phyloP scores from a whole-genome alignment of 2,329 filamentous ascomycete species.

The Ceratocystis ficicola region DNA sequence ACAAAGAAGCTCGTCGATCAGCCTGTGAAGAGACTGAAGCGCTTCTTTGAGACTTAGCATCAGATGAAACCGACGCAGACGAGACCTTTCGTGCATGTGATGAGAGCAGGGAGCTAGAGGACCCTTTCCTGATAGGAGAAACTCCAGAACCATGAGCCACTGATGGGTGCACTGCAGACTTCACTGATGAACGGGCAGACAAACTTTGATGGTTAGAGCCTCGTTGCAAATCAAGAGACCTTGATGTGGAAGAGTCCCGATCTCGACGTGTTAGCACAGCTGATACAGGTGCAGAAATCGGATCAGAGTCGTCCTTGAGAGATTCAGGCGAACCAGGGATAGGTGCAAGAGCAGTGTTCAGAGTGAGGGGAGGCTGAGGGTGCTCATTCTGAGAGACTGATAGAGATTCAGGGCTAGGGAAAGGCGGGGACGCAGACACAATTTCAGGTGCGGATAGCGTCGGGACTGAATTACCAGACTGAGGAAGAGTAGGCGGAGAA shows the following conservation, averaged over 20 bases:
- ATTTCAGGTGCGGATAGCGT: neutral
- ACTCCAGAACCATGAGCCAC: neutral
- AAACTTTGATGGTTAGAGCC: constrained; percentile 5
- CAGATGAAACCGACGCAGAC: constrained; percentile 3
- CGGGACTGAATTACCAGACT: neutral
- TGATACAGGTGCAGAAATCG: neutral
- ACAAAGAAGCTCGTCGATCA: neutral
- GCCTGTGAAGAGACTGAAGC: constrained; percentile 2
- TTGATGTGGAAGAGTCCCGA: constrained; percentile 6
- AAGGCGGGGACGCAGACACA: neutral
- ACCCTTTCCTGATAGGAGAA: neutral
- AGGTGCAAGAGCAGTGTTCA: constrained; percentile 12
- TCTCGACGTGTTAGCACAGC: constrained; percentile 1
- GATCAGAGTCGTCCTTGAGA: neutral
- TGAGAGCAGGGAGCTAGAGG: constrained; percentile 7
- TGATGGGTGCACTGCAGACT: neutral
- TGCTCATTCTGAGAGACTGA: neutral
- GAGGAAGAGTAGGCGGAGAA: neutral
- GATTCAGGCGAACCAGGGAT: constrained; percentile 21
- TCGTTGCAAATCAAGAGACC: constrained; percentile 12
- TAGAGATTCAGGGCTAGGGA: neutral
- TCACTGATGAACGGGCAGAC: constrained; percentile 1
- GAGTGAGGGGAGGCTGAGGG: neutral
- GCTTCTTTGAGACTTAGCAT: constrained; percentile 7
- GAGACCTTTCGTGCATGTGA: constrained; percentile 1